Conservation (phyloP, 805 yeast genomes). For the Pichia scutulata region DNA sequence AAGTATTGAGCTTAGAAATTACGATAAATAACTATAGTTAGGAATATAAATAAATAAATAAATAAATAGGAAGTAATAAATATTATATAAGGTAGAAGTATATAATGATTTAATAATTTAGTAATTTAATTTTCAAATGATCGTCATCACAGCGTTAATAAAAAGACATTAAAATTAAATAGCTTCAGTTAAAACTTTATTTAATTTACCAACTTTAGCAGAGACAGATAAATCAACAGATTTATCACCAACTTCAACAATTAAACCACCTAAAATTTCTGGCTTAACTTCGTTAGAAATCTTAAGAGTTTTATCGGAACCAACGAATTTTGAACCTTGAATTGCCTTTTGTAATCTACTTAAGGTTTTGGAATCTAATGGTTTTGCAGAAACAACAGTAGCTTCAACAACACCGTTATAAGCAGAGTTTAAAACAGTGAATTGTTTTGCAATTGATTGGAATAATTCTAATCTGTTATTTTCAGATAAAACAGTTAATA, state of each 20-base stretch:
- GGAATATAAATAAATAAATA: not conserved
- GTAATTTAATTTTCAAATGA: not conserved
- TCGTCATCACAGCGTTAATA: not conserved
- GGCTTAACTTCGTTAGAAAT: constrained; percentile 78
- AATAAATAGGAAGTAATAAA: not conserved
- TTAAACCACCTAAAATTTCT: constrained; percentile 89
- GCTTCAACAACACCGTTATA: constrained; percentile 90
- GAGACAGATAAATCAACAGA: constrained; percentile 91
- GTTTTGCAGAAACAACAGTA: constrained; percentile 77
- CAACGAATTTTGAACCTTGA: constrained; percentile 71
- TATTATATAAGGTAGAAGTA: not conserved
- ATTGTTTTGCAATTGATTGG: constrained; percentile 58
- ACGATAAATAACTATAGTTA: not conserved
- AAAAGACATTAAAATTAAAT: constrained; percentile 40
- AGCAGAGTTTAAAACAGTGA: constrained; percentile 74
- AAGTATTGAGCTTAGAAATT: not conserved
- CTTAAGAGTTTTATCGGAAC: constrained; percentile 78
- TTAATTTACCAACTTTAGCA: constrained; percentile 77
- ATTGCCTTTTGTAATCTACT: constrained; percentile 74
- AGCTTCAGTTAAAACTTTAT: constrained; percentile 80
- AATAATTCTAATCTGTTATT: constrained; percentile 85
- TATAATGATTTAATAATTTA: not conserved
- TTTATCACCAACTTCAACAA: constrained; percentile 94
- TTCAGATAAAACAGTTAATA: constrained; percentile 80
- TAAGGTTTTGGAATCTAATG: constrained; percentile 75